A percentile compares a stretch with the other conserved stretches of the same genome.
These are phyloP conservation scores for Tolypocladium guangdongense DNA, from an alignment of 2,329 filamentous ascomycete genomes.

Conservation along the genomic window DNA sequence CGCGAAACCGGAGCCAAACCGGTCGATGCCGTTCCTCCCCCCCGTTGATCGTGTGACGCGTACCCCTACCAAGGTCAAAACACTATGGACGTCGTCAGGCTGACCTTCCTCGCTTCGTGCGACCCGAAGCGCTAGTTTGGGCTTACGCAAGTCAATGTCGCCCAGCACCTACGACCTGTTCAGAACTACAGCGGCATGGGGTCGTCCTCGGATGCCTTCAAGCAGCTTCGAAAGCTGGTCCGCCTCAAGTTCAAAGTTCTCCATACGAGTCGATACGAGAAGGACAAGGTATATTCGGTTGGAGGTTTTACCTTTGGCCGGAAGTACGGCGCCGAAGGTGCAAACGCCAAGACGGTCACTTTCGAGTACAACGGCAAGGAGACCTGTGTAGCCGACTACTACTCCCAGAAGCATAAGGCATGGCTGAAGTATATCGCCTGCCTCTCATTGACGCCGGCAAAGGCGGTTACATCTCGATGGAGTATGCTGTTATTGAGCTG, in stretches of 20 bases:
- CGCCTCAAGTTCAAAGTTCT: constrained; percentile 46
- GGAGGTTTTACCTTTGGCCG: constrained; percentile 37
- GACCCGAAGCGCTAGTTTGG: constrained; percentile 17
- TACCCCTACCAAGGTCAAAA: constrained; percentile 65
- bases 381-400: constrained; percentile 43
- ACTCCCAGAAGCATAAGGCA: constrained; percentile 41
- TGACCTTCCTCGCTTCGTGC: constrained; percentile 20
- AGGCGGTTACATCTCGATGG: constrained; percentile 48
- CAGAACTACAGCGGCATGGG: constrained; percentile 11
- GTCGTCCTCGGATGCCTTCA: constrained; percentile 39
- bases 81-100: constrained; percentile 25
- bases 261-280: constrained; percentile 34
- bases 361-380: constrained; percentile 42
- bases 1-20: too few species aligned
- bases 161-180: constrained; percentile 24
- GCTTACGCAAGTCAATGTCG: constrained; percentile 14
- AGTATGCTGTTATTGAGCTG: constrained; percentile 41
- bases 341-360: constrained; percentile 37
- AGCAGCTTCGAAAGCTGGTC: constrained; percentile 39
- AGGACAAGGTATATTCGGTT: constrained; percentile 40
- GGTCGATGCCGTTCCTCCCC: too few species aligned
- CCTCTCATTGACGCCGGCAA: constrained; percentile 49
- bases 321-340: constrained; percentile 32
- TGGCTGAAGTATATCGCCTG: constrained; percentile 32
- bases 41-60: too few species aligned